These are phyloP conservation scores for Oropetium thomaeum DNA, from an alignment of 176 grass and related monocot genomes.

Conservation along the genomic window DNA sequence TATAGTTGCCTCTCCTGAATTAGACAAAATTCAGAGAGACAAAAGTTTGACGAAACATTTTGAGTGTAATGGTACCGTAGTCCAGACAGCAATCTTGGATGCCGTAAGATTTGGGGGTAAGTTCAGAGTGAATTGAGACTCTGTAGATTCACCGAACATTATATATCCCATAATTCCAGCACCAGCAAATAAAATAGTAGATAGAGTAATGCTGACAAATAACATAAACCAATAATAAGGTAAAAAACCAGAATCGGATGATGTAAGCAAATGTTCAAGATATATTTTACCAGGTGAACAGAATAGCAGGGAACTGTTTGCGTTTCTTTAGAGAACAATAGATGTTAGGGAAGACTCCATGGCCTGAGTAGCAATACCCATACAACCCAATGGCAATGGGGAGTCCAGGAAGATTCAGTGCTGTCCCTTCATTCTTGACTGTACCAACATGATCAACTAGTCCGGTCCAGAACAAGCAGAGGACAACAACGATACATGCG, in stretches of 20 bases:
- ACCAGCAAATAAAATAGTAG: constrained; percentile 60
- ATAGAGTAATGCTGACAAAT: constrained; percentile 59
- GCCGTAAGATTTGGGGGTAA: constrained; percentile 73
- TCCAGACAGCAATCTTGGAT: constrained; percentile 85
- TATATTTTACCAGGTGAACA: constrained; percentile 66
- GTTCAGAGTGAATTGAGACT: constrained; percentile 91
- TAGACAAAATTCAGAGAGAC: background rate
- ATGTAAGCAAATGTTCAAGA: background rate
- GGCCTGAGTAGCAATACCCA: constrained; percentile 87
- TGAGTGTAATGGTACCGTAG: constrained; percentile 36
- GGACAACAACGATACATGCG: constrained; percentile 65
- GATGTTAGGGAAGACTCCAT: constrained; percentile 96
- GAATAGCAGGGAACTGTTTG: constrained; percentile 60
- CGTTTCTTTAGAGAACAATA: constrained; percentile 86
- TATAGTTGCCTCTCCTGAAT: background rate
- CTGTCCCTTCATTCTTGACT: constrained; percentile 64
- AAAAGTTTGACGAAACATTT: background rate
- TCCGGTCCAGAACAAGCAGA: constrained; percentile 87
- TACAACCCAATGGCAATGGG: constrained; percentile 93
- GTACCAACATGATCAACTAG: constrained; percentile 66
- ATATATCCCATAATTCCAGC: constrained; percentile 66
- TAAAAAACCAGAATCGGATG: background rate
- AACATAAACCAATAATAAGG: constrained; percentile 16
- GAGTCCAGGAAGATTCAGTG: constrained; percentile 61
- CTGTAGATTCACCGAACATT: constrained; percentile 88